Percentiles rank a stretch among this genome's conserved stretches.
Conservation (phyloP, 169 alveolate species). For the Eimeria praecox region DNA sequence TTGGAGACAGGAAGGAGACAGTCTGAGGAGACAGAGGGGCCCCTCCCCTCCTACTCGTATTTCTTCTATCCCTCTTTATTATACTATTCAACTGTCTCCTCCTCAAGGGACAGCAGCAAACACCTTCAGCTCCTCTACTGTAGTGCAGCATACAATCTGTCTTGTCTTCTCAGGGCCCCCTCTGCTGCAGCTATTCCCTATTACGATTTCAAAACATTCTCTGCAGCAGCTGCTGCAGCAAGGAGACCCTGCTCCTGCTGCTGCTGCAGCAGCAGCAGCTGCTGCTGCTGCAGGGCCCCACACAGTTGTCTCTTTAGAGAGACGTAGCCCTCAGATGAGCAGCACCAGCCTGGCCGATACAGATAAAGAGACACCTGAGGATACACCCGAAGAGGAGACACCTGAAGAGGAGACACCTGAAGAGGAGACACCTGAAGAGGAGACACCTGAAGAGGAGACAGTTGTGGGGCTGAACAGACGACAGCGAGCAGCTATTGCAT, state of each 20-base stretch:
- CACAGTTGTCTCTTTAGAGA: neutral
- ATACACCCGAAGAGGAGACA: too few relatives aligned
- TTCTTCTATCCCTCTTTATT: constrained; percentile 18
- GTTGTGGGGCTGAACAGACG: neutral
- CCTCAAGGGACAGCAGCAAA: neutral
- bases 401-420: too few relatives aligned
- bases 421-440: too few relatives aligned
- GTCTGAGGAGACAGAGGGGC: neutral
- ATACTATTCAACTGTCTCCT: constrained; percentile 8
- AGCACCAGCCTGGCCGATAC: neutral
- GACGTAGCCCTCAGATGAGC: too few relatives aligned
- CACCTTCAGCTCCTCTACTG: neutral
- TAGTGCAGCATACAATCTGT: constrained; percentile 44
- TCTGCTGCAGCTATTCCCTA: constrained; percentile 16
- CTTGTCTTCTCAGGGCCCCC: constrained; percentile 60
- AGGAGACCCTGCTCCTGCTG: neutral
- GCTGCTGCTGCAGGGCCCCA: neutral
- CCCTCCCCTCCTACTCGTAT: neutral
- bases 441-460: too few relatives aligned
- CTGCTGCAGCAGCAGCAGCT: neutral
- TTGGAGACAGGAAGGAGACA: neutral
- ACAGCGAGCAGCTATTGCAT: neutral
- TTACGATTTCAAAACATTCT: neutral
- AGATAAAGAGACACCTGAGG: neutral
- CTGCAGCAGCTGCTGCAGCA: constrained; percentile 15